Conservation (phyloP, 169 alveolate species). For the Eimeria falciformis region DNA sequence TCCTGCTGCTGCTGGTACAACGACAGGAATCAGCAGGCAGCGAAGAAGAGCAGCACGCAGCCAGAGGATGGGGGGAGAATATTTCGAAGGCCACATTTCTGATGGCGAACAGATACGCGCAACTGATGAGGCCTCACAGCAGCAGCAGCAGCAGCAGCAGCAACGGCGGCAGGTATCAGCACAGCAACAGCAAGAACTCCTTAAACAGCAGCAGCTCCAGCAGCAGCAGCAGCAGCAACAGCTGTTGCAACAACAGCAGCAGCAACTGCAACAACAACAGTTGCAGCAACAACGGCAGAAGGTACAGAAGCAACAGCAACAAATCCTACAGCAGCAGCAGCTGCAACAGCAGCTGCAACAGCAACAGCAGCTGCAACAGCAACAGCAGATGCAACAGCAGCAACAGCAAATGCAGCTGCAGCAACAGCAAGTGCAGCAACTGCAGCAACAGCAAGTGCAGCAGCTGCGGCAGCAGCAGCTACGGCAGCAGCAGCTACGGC, state of each 20-base stretch:
- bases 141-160: constrained; percentile 45
- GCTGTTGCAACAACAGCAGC: constrained; percentile 19
- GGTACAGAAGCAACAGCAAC: constrained; percentile 16
- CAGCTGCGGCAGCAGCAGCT: constrained; percentile 34
- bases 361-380: constrained; percentile 17
- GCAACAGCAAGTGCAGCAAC: constrained; percentile 10
- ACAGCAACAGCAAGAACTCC: constrained; percentile 10
- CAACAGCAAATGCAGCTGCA: background rate
- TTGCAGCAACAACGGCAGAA: constrained; percentile 26
- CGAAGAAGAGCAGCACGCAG: constrained; percentile 56
- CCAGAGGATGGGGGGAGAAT: constrained; percentile 37
- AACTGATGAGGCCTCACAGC: constrained; percentile 21
- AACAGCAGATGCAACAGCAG: background rate
- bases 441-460: background rate
- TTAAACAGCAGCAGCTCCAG: constrained; percentile 2
- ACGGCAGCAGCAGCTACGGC: constrained; percentile 37
- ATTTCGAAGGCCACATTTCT: constrained; percentile 26
- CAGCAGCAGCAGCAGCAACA: constrained; percentile 55
- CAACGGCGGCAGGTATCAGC: constrained; percentile 9
- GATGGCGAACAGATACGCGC: constrained; percentile 49
- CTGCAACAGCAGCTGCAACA: background rate
- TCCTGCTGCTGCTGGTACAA: background rate
- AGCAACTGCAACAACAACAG: constrained; percentile 13
- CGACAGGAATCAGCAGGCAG: constrained; percentile 24
- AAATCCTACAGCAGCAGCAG: constrained; percentile 13